Conservation (phyloP, 305 asterid species). For the Fraxinus paxiana region DNA sequence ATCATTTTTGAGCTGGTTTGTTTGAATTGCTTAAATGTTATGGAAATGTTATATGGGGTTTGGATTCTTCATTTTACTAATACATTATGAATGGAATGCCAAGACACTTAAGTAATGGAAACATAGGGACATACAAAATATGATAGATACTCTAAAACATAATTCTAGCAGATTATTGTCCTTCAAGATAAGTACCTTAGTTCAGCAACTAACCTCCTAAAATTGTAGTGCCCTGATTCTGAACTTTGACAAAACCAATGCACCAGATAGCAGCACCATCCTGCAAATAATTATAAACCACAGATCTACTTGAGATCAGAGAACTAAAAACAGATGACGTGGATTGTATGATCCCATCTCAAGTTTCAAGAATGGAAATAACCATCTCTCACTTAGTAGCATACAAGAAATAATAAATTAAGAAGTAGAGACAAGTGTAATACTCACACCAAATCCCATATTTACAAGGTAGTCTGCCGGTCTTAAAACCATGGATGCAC, state of each 20-base stretch:
- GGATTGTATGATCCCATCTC: neutral
- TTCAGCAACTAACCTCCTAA: conserved; percentile 69
- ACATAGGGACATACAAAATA: conserved; percentile 8
- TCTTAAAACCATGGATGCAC: conserved; percentile 71
- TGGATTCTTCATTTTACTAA: neutral
- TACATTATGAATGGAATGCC: neutral
- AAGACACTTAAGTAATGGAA: neutral
- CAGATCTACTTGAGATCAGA: neutral
- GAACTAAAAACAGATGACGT: neutral
- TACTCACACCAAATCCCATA: conserved; percentile 67
- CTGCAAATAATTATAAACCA: conserved; percentile 35
- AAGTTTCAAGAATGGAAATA: neutral
- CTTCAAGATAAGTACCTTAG: neutral
- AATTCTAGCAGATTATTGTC: neutral
- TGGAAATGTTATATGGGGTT: neutral
- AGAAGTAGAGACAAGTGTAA: conserved; percentile 14
- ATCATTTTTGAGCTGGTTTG: neutral
- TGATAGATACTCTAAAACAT: neutral
- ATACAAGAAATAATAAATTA: neutral
- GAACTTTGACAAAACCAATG: conserved; percentile 67
- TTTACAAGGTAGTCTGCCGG: conserved; percentile 82
- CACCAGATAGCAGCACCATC: conserved; percentile 85
- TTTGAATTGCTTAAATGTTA: neutral
- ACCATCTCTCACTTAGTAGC: neutral
- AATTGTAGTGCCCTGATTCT: conserved; percentile 64